Evolutionary conservation across 352 stramenopile genomes (phyloP).

Genomic region (Pilasporangium apinafurcum): DNA sequence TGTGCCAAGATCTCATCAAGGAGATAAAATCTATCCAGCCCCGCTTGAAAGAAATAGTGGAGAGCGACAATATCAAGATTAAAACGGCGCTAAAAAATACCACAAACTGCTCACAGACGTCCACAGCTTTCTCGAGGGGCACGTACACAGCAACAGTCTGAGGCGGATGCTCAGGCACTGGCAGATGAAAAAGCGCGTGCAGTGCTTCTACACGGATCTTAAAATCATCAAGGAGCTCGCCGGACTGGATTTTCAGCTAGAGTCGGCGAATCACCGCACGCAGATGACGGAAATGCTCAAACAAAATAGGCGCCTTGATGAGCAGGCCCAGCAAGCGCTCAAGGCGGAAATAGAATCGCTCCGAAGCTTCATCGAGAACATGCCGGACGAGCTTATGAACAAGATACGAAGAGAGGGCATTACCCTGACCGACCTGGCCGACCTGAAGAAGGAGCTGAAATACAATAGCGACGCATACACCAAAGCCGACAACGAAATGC

Average conservation of each 20-base stretch:
- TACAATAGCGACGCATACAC: conserved; percentile 1
- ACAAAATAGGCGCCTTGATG: background rate
- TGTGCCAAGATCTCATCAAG: conserved; percentile 8
- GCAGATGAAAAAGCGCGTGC: conserved; percentile 10
- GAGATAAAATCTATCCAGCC: conserved; percentile 1
- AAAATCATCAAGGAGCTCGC: conserved; percentile 3
- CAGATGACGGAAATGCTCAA: background rate
- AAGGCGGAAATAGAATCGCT: too few species aligned
- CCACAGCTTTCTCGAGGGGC: conserved; percentile 1
- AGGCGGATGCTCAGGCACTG: conserved; percentile 3
- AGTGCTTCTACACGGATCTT: conserved; percentile 8
- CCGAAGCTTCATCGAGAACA: background rate
- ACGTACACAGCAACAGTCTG: conserved; percentile 1
- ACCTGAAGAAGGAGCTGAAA: conserved; percentile 12
- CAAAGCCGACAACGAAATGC: conserved; percentile 1
- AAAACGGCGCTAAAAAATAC: conserved; percentile 1
- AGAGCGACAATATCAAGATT: conserved; percentile 1
- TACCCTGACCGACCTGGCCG: conserved; percentile 1
- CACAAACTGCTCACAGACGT: conserved; percentile 5
- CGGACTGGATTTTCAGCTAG: conserved; percentile 1
- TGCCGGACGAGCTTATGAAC: background rate
- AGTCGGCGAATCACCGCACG: conserved; percentile 1
- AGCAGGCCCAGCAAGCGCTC: conserved; percentile 3
- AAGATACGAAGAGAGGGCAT: background rate
- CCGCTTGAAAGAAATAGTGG: background rate